Evolutionary conservation across 202 grass and related monocot genomes (phyloP).

Genomic region (Thinopyrum obtusiflorum): DNA sequence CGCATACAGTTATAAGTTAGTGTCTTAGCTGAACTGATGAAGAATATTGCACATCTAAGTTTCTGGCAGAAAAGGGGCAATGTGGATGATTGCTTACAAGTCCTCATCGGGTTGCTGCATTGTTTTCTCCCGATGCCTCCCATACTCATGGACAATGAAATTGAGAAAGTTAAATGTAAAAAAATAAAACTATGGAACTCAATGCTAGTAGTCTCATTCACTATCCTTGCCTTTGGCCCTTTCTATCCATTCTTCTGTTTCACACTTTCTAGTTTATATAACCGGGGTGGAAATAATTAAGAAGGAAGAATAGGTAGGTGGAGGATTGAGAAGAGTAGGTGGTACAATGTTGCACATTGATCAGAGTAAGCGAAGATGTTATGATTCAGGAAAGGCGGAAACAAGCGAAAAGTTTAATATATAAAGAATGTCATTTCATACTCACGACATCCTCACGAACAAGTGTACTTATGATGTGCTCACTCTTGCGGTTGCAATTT

Average conservation of each 20-base stretch:
- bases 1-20: background rate
- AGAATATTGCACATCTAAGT: background rate
- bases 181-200: background rate
- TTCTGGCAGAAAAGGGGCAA: background rate
- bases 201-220: background rate
- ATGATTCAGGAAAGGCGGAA: background rate
- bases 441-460: no score
- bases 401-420: no score
- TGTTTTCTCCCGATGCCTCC: background rate
- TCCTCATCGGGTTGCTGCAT: background rate
- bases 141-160: background rate
- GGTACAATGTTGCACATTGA: background rate
- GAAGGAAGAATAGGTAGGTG: background rate
- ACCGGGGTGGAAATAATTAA: background rate
- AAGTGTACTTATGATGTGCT: no score
- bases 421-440: no score
- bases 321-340: background rate
- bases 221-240: background rate
- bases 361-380: background rate
- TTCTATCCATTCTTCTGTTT: background rate
- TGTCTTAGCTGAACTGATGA: background rate
- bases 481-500: no score
- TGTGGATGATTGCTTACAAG: background rate
- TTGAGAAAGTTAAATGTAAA: background rate
- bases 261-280: background rate